These are phyloP conservation scores for Camellia sinensis DNA, from an alignment of 148 eudicot genomes.

Conservation along the genomic window DNA sequence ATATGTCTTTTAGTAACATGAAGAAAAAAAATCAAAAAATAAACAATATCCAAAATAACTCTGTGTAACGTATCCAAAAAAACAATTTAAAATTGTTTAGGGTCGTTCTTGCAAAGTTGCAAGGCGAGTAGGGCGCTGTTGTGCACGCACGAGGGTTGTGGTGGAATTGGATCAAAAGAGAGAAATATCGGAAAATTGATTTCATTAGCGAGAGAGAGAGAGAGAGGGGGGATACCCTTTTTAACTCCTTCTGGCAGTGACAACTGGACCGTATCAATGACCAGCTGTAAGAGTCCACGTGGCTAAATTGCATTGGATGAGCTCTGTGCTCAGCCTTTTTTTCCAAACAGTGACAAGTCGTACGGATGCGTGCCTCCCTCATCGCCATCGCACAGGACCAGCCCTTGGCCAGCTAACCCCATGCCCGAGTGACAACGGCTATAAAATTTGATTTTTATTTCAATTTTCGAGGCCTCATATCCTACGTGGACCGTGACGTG, in stretches of 20 bases:
- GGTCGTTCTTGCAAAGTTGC: background rate
- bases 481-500: conserved; percentile 16
- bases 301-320: background rate
- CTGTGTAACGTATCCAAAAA: no score
- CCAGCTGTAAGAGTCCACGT: conserved; percentile 15
- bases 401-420: conserved; percentile 19
- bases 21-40: no score
- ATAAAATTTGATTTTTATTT: conserved; percentile 5
- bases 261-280: conserved; percentile 10
- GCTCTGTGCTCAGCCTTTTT: conserved; percentile 12
- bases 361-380: background rate
- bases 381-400: background rate
- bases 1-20: no score
- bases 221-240: background rate
- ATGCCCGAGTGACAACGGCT: conserved; percentile 8
- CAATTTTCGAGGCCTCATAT: background rate
- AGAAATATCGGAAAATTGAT: background rate
- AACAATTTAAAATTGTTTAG: no score
- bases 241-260: conserved; percentile 18
- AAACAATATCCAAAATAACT: no score
- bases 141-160: background rate
- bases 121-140: background rate
- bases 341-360: conserved; percentile 13
- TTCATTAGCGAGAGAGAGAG: background rate
- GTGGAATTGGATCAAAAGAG: background rate